Evolutionary conservation across 495 filamentous ascomycete species (phyloP).

Genomic region (Schizothecium vesticola): DNA sequence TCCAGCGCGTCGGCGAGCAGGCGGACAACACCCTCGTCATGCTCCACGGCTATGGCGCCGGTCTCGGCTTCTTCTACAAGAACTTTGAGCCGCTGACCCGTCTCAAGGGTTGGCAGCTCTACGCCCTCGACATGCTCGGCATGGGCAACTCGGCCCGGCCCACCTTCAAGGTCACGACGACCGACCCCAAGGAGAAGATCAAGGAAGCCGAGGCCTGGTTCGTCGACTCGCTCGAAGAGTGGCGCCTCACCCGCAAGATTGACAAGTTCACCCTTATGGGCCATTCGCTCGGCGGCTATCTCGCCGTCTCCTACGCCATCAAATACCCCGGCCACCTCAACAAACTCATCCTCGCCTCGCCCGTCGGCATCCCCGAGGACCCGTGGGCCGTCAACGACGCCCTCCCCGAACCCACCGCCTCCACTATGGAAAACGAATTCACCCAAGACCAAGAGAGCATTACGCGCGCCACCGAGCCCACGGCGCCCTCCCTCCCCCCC

Average conservation of each 20-base stretch:
- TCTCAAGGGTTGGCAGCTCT: constrained; percentile 77
- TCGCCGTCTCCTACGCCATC: constrained; percentile 88
- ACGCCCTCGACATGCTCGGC: constrained; percentile 85
- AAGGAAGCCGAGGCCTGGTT: constrained; percentile 93
- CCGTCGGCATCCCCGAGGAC: constrained; percentile 92
- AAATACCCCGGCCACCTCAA: constrained; percentile 93
- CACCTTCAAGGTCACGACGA: constrained; percentile 74
- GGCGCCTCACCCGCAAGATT: constrained; percentile 80
- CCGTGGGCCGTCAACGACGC: constrained; percentile 80
- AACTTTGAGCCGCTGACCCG: constrained; percentile 87
- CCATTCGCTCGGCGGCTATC: constrained; percentile 90
- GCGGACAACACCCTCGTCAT: constrained; percentile 86
- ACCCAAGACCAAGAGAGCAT: constrained; percentile 65
- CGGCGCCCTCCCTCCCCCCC: constrained; percentile 12
- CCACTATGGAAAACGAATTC: constrained; percentile 66
- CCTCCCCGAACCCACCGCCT: constrained; percentile 69
- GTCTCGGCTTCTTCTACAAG: constrained; percentile 94
- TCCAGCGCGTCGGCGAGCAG: constrained; percentile 76
- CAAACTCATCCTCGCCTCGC: constrained; percentile 90
- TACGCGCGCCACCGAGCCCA: constrained; percentile 26
- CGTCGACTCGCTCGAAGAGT: constrained; percentile 92
- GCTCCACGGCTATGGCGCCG: constrained; percentile 94
- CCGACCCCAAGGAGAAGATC: constrained; percentile 75
- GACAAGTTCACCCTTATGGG: constrained; percentile 90
- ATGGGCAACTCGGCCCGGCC: constrained; percentile 90